These are phyloP conservation scores for Amoeboaphelidium protococcarum DNA, from an alignment of 371 early-diverging fungal genomes.

Conservation along the genomic window DNA sequence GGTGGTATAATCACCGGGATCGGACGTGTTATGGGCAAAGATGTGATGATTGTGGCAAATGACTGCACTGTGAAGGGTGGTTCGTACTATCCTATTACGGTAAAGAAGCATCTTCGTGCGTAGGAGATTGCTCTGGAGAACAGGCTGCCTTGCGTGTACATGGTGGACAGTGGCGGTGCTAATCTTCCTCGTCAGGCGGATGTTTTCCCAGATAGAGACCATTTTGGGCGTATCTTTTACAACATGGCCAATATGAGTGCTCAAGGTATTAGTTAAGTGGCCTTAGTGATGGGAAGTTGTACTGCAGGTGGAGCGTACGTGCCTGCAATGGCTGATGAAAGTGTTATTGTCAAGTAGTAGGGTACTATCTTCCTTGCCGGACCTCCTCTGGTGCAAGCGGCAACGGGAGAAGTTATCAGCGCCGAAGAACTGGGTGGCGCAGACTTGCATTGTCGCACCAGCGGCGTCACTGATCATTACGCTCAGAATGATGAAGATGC, in stretches of 20 bases:
- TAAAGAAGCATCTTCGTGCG: slow-evolving; percentile 90
- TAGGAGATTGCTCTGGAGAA: slow-evolving; percentile 92
- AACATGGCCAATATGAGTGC: slow-evolving; percentile 85
- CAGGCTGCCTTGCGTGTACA: slow-evolving; percentile 76
- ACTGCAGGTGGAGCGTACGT: slow-evolving; percentile 97
- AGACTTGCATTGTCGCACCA: slow-evolving; percentile 61
- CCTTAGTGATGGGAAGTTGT: slow-evolving; percentile 90
- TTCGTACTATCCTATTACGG: slow-evolving; percentile 87
- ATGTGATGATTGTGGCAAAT: slow-evolving; percentile 67
- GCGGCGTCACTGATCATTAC: slow-evolving; percentile 80
- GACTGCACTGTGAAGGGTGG: slow-evolving; percentile 55
- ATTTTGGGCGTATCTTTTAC: slow-evolving; percentile 86
- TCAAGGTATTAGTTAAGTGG: slow-evolving; percentile 72
- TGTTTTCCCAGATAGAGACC: slow-evolving; percentile 90
- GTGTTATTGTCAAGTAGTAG: slow-evolving; percentile 79
- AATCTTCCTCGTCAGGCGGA: slow-evolving; percentile 83
- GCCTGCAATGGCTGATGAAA: slow-evolving; percentile 95
- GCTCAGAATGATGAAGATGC: slow-evolving; percentile 82
- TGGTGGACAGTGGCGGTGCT: slow-evolving; percentile 92
- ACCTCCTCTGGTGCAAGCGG: slow-evolving; percentile 82
- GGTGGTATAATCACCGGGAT: slow-evolving; percentile 92
- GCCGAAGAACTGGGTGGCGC: slow-evolving; percentile 92
- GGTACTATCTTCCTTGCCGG: slow-evolving; percentile 94
- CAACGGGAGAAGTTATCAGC: slow-evolving; percentile 81
- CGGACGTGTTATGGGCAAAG: slow-evolving; percentile 68